Conservation (phyloP, 2,329 filamentous ascomycete genomes). For the Talaromyces funiculosus region DNA sequence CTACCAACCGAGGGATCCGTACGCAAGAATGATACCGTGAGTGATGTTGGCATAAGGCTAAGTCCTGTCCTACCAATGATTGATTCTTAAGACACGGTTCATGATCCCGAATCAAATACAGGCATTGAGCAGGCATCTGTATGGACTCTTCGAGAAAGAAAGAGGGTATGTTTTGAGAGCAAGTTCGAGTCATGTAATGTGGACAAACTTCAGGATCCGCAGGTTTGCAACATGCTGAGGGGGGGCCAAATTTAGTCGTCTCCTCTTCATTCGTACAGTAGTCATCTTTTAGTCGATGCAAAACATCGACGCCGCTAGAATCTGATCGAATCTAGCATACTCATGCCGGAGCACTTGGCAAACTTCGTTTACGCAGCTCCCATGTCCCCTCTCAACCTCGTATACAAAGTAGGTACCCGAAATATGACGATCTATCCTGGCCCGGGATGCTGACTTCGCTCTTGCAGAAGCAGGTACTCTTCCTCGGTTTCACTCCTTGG, state of each 20-base stretch:
- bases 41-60: no score
- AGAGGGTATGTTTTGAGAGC: not conserved
- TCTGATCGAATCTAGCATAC: no score
- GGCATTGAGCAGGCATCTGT: not conserved
- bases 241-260: not conserved
- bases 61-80: no score
- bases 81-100: not conserved
- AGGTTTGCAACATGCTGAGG: not conserved
- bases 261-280: not conserved
- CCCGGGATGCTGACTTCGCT: not conserved
- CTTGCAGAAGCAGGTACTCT: slow-evolving; percentile 1
- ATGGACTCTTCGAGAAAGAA: not conserved
- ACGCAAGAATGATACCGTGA: not conserved
- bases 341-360: not conserved
- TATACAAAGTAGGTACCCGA: not conserved
- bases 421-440: not conserved
- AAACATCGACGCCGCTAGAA: not conserved
- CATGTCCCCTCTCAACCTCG: not conserved
- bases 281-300: not conserved
- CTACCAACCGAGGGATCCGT: not conserved
- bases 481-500: not conserved
- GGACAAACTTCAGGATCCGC: not conserved
- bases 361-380: not conserved
- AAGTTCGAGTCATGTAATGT: not conserved
- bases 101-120: not conserved